Conservation (phyloP, 768 basidiomycete genomes). For the Sporobolomyces roseus region DNA sequence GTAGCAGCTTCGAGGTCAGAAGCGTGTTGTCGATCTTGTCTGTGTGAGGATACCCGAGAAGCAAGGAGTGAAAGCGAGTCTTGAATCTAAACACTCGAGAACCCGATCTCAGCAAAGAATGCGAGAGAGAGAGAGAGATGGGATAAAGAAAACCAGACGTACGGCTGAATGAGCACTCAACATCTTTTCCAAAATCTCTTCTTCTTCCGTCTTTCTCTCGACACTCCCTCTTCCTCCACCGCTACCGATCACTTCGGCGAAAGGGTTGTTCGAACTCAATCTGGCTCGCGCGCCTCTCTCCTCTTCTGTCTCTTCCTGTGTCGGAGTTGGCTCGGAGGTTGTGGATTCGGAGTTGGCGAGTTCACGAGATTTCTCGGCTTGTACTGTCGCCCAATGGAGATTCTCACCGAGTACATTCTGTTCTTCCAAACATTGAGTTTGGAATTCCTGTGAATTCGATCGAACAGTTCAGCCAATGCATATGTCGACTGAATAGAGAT, state of each 20-base stretch:
- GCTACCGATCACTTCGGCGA: constrained; percentile 12
- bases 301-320: not conserved
- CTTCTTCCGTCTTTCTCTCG: constrained; percentile 27
- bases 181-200: constrained; percentile 17
- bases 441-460: constrained; percentile 33
- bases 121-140: not conserved
- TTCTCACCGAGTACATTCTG: constrained; percentile 17
- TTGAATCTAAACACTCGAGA: constrained; percentile 14
- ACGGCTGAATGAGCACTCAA: constrained; percentile 28
- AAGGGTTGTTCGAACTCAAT: constrained; percentile 33
- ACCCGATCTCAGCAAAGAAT: no score
- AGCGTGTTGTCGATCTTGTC: constrained; percentile 1
- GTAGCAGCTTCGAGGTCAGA: constrained; percentile 21
- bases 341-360: not conserved
- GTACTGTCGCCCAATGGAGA: constrained; percentile 37
- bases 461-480: not conserved
- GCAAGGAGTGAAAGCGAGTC: constrained; percentile 26
- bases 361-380: constrained; percentile 31
- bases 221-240: not conserved
- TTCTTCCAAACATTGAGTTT: constrained; percentile 22
- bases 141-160: not conserved
- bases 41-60: not conserved
- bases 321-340: not conserved
- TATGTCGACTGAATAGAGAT: not conserved
- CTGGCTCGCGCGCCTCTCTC: not conserved